These are phyloP conservation scores for Nepenthes alata DNA, from an alignment of 179 eudicot genomes.

Conservation along the genomic window DNA sequence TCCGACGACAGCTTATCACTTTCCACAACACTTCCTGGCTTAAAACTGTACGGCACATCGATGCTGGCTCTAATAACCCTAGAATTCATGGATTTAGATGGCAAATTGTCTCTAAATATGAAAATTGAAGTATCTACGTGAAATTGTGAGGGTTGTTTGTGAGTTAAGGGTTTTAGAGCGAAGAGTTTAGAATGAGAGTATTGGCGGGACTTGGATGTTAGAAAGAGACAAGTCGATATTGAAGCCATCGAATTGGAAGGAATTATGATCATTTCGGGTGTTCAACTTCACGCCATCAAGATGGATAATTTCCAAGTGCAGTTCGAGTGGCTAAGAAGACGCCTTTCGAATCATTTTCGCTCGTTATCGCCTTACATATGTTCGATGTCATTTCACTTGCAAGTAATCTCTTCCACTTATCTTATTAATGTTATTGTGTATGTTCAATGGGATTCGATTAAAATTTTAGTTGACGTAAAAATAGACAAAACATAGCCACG, in stretches of 20 bases:
- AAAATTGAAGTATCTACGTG: constrained; percentile 1
- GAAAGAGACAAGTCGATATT: constrained; percentile 34
- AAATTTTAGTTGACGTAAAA: no score
- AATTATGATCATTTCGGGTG: background rate
- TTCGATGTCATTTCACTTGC: no score
- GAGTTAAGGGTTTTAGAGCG: constrained; percentile 9
- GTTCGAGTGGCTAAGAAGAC: constrained; percentile 3
- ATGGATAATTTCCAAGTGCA: background rate
- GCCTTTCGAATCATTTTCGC: background rate
- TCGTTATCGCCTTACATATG: no score
- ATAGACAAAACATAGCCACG: no score
- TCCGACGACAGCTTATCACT: constrained; percentile 63
- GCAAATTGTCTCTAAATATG: constrained; percentile 1
- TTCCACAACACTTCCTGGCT: constrained; percentile 72
- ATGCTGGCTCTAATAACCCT: constrained; percentile 18
- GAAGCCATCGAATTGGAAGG: constrained; percentile 30
- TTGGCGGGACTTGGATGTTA: constrained; percentile 24
- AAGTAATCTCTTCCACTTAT: no score
- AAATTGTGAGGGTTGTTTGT: constrained; percentile 12
- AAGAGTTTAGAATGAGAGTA: constrained; percentile 13
- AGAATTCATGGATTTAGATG: constrained; percentile 1
- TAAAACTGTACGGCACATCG: constrained; percentile 24
- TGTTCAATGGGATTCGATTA: no score
- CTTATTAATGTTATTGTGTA: no score
- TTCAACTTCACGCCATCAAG: constrained; percentile 15